Percentiles rank a stretch among this genome's conserved stretches.
Conservation (phyloP, 129 eudicot species). For the Escallonia herrerae region DNA sequence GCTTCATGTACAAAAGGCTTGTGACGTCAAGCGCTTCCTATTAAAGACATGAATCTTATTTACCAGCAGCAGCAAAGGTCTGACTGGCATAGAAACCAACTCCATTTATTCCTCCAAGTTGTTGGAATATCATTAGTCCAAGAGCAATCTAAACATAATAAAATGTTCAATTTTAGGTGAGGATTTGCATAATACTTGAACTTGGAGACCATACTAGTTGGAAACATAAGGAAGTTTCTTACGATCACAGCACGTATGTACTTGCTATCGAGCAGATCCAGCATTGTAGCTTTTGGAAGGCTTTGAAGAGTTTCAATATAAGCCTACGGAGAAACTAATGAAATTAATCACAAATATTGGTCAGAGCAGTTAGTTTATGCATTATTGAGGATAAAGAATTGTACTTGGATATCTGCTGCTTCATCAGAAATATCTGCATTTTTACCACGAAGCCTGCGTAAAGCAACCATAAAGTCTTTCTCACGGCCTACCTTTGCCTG, state of each 20-base stretch:
- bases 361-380: not conserved
- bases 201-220: not conserved
- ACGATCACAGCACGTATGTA: constrained; percentile 66
- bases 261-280: constrained; percentile 52
- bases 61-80: constrained; percentile 81
- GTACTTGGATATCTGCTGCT: constrained; percentile 69
- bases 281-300: constrained; percentile 46
- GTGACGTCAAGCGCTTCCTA: not conserved
- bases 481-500: constrained; percentile 74
- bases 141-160: constrained; percentile 60
- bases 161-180: not conserved
- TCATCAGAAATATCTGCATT: constrained; percentile 60
- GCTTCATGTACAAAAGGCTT: not conserved
- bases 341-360: not conserved
- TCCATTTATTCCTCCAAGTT: constrained; percentile 83
- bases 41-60: not conserved
- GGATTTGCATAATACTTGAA: not conserved
- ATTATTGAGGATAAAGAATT: not conserved
- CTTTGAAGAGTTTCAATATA: constrained; percentile 39
- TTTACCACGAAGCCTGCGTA: constrained; percentile 66
- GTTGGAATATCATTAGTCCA: constrained; percentile 86
- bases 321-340: constrained; percentile 29
- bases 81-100: constrained; percentile 73
- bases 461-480: constrained; percentile 49
- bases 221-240: constrained; percentile 22